These are phyloP conservation scores for Dorcoceras hygrometricum DNA, from an alignment of 257 asterid species.

Conservation along the genomic window DNA sequence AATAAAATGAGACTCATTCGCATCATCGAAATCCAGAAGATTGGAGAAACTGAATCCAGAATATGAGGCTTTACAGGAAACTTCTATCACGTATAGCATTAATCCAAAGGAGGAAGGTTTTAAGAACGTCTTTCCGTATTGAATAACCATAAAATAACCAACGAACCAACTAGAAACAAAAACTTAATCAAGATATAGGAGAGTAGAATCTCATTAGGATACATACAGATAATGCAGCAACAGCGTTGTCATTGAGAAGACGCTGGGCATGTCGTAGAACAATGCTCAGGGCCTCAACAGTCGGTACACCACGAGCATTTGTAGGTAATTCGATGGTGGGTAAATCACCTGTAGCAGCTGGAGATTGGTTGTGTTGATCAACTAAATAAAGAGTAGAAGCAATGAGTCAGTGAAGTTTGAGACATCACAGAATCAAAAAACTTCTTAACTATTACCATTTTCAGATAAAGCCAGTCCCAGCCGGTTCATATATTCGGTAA, in stretches of 20 bases:
- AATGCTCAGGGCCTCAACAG: slow-evolving; percentile 63
- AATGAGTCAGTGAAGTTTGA: slow-evolving; percentile 17
- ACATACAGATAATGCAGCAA: slow-evolving; percentile 83
- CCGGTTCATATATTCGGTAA: slow-evolving; percentile 68
- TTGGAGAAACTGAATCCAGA: not conserved
- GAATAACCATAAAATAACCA: not conserved
- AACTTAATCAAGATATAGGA: not conserved
- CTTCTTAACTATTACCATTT: slow-evolving; percentile 44
- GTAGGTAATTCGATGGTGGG: slow-evolving; percentile 54
- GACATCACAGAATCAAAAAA: slow-evolving; percentile 20
- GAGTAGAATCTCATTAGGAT: not conserved
- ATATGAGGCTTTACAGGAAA: not conserved
- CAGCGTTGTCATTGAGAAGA: slow-evolving; percentile 67
- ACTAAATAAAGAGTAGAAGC: slow-evolving; percentile 32
- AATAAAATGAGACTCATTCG: no score
- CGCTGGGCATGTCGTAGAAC: slow-evolving; percentile 60
- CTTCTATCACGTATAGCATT: not conserved
- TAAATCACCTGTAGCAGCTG: slow-evolving; percentile 33
- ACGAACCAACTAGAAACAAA: not conserved
- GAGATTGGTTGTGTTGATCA: slow-evolving; percentile 48
- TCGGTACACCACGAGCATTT: slow-evolving; percentile 54
- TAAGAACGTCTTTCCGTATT: not conserved
- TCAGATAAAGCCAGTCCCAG: slow-evolving; percentile 68
- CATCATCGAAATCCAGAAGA: not conserved
- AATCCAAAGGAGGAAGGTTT: not conserved